A percentile compares a stretch with the other conserved stretches of the same genome.
Evolutionary conservation across 495 filamentous ascomycete species (phyloP).

Genomic region (Bombardia bombarda): DNA sequence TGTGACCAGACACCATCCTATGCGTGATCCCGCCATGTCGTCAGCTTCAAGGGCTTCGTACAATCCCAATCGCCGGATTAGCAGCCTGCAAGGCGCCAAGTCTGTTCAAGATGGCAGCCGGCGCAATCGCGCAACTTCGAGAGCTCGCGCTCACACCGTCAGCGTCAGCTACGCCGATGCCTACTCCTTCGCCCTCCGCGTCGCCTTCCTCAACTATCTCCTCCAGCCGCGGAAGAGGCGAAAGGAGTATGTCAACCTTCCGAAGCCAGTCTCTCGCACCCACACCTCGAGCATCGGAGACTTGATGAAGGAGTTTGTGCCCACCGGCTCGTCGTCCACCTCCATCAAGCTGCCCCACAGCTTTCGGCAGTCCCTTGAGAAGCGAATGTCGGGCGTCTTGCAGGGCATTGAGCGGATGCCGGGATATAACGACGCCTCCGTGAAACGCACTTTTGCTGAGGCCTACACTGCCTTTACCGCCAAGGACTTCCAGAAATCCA

Average conservation of each 20-base stretch:
- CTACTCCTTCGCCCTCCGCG: constrained; percentile 81
- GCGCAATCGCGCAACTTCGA: constrained; percentile 29
- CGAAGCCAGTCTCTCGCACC: constrained; percentile 50
- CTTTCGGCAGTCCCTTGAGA: constrained; percentile 61
- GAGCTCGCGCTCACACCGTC: constrained; percentile 26
- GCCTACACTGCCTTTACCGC: constrained; percentile 63
- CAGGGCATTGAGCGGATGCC: constrained; percentile 54
- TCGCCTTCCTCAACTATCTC: constrained; percentile 87
- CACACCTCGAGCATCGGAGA: constrained; percentile 65
- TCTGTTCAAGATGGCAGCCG: constrained; percentile 21
- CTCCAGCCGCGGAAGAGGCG: constrained; percentile 84
- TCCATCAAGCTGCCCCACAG: constrained; percentile 39
- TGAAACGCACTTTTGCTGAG: constrained; percentile 89
- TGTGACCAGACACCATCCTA: too few relatives aligned
- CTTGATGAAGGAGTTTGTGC: constrained; percentile 48
- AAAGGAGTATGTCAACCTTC: constrained; percentile 68
- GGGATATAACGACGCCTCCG: constrained; percentile 77
- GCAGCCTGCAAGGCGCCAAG: constrained; percentile 32
- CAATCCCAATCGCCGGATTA: constrained; percentile 31
- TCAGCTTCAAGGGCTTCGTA: constrained; percentile 28
- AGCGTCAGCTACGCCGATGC: constrained; percentile 59
- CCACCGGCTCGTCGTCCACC: constrained; percentile 26
- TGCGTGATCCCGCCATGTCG: too few relatives aligned
- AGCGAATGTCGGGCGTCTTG: constrained; percentile 77
- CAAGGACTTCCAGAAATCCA: constrained; percentile 73